phyloP scores from a whole-genome alignment of 805 yeast genomes.

The Ogataea wickerhamii region DNA sequence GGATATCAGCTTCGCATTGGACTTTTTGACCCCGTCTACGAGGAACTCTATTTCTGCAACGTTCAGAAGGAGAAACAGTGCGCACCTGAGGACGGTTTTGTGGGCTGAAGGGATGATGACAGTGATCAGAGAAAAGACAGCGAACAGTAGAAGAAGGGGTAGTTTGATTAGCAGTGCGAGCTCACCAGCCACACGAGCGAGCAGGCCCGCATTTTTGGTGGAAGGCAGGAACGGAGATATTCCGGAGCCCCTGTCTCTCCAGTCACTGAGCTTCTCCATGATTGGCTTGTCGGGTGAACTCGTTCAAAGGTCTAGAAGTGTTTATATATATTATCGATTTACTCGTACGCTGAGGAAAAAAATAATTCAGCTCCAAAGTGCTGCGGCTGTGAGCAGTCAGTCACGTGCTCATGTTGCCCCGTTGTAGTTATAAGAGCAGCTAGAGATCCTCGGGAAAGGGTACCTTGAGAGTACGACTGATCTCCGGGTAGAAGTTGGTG shows the following conservation, averaged over 20 bases:
- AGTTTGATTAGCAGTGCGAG: conserved; percentile 23
- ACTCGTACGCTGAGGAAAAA: background rate
- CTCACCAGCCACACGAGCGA: conserved; percentile 16
- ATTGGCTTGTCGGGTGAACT: no score
- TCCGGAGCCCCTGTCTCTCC: conserved; percentile 92
- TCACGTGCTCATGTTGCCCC: no score
- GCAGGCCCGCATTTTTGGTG: conserved; percentile 14
- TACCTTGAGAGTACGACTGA: conserved; percentile 27
- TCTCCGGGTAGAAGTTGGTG: conserved; percentile 30
- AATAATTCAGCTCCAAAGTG: no score
- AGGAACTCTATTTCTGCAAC: conserved; percentile 28
- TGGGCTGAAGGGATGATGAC: conserved; percentile 13
- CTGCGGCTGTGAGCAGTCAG: no score
- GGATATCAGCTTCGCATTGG: conserved; percentile 34
- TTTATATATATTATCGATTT: background rate
- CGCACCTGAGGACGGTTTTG: conserved; percentile 15
- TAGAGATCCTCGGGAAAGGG: conserved; percentile 28
- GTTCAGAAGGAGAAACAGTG: conserved; percentile 34
- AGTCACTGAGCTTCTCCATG: conserved; percentile 81
- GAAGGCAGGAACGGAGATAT: conserved; percentile 81
- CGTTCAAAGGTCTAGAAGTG: no score
- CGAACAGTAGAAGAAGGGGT: conserved; percentile 27
- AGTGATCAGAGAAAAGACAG: conserved; percentile 8
- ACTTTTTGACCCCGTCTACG: conserved; percentile 49
- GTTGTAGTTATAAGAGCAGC: no score